Evolutionary conservation across 1,139 yeast genomes (phyloP), one percentile per base, ranked within the genome.

Genomic region (Yamadazyma sp.): DNA sequence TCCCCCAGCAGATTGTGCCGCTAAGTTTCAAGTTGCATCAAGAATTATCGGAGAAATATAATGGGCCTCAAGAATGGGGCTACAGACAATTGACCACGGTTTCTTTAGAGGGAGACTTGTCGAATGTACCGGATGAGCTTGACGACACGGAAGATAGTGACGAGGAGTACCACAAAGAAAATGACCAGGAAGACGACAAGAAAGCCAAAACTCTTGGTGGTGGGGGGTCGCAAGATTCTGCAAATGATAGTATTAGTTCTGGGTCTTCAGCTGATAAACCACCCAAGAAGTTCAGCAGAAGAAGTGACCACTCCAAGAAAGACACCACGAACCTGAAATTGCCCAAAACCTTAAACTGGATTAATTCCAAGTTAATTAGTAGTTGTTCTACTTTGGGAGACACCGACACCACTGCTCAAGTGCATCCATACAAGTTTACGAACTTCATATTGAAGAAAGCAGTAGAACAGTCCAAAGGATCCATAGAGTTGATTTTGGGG

Each of bases 381-480:
- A 82, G 78, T 43, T 89, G 95, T 80, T 81, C 90, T 8, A 76
- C 80, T 7, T 65, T 92, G 39, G 97, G 98, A 22, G 94, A 86
- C 12, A 76, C 80, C 22, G 92, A 85, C 45, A 82, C 95, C 10
- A 90, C 97, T 1, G 97, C 97, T 0, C 98, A 92, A 62, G 96
- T 92, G 9, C 97, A 92, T 58, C 98, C 98, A 2, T 88, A 86
- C 65, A 84, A 85, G 57, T 90, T 92, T 60, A 90, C 97, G 21
- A 86, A 83, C 40, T 85, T 77, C 54, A 70, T 92, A 10, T 67
- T 92, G 47, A 78, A 80, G 48, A 85, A 86, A 57, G 95, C 96
- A 24, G 78, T 86, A 45, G 90, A 86, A 51, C 59, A 59, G 29
- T 54, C 72, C 34, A 67, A 84, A 2, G 96, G 95, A 2, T 80